Evolutionary conservation across 805 yeast genomes (phyloP), one percentile per base, ranked within the genome.

Genomic region (Ogataea paraovalis): DNA sequence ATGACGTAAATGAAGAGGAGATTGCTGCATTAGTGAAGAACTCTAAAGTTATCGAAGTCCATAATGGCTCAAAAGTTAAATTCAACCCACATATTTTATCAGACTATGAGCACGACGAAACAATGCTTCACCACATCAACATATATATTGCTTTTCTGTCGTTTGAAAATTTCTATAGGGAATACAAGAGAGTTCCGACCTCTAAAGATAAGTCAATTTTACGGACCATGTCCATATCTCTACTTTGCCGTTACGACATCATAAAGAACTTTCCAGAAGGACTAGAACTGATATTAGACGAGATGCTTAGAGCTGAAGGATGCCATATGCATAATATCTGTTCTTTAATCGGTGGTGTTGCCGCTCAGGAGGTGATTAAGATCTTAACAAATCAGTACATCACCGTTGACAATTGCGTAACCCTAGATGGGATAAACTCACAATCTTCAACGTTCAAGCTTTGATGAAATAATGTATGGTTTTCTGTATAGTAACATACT

Each of bases 301-400:
- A 74, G 48, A 61, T 82, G 43, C 48, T 68, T 4, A 52, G 77
- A 48, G 54, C 64, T 6, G 61, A 71, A 4, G 78, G 78, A 3
- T 49, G 56, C 0, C 80, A 78, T 52, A 43, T 79, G 13, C 83
- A 80, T 51, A 84, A 85, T 55, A 73, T 80, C 14, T 68, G 84
- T 19, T 74, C 96, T 4, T 65, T 88, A 3, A 69, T 87, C 54
- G 98, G 97, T 2, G 98, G 97, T 0, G 70, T 91, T 12, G 90
- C 80, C 0, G 83, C 89, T 3, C 97, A 92, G 61, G 99, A 92
- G 61, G 81, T 79, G 4, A 71, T 88, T 44, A 92, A 94, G 66
- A 50, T 78, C 3, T 56, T 87, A 21, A 88, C 96, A 2, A 76
- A 78, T 33, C 98, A 92, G 64, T 90, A 88, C 55, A 73, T 84